A percentile compares a stretch with the other conserved stretches of the same genome.
These are phyloP conservation scores for Neofusicoccum sp. DNA, from an alignment of 2,329 filamentous ascomycete genomes.

Conservation along the genomic window DNA sequence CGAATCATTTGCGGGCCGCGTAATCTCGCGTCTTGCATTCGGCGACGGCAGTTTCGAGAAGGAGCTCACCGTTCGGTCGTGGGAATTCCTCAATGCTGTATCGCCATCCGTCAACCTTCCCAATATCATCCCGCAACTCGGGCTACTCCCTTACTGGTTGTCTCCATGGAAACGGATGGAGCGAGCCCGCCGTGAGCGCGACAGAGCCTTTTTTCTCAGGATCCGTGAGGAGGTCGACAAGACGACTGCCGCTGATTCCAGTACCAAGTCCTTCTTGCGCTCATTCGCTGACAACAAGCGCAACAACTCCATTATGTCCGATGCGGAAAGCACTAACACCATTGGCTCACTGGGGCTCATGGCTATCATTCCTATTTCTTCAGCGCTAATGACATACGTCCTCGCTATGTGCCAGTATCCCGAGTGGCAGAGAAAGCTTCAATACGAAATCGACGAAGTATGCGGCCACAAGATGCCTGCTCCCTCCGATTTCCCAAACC, in stretches of 20 bases:
- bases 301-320: not conserved
- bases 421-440: conserved; percentile 20
- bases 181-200: not conserved
- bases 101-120: conserved; percentile 14
- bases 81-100: conserved; percentile 9
- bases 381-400: conserved; percentile 21
- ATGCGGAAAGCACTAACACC: conserved; percentile 14
- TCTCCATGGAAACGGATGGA: conserved; percentile 17
- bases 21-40: not conserved
- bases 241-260: not conserved
- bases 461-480: conserved; percentile 22
- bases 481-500: conserved; percentile 24
- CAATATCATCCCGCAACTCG: conserved; percentile 16
- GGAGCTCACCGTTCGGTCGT: not conserved
- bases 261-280: conserved; percentile 8
- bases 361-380: conserved; percentile 20
- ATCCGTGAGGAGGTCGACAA: not conserved
- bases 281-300: not conserved
- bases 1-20: conserved; percentile 13
- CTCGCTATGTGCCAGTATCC: conserved; percentile 24
- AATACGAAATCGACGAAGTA: conserved; percentile 26
- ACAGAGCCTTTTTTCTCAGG: conserved; percentile 13
- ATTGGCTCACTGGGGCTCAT: conserved; percentile 17
- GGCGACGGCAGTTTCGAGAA: not conserved
- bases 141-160: not conserved